Base-by-base conservation (phyloP, 805 yeast genomes). In the Wilhelminamyces savonicus region DNA sequence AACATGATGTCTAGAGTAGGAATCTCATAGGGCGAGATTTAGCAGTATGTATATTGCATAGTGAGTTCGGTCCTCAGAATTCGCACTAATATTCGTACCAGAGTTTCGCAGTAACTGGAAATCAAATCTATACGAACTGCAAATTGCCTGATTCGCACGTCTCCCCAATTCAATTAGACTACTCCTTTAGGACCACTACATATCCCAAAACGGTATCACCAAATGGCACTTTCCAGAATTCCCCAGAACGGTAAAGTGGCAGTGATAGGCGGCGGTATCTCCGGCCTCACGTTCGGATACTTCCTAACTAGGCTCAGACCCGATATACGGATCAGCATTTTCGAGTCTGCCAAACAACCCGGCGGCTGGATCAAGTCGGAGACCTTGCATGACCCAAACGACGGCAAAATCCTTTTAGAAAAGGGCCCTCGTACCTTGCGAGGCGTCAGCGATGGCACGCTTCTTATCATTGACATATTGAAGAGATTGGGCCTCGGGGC, bases 371-470 rank as follows among this genome's bases (percentile, higher is more conserved):
- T 90, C 47, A 56, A 69, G 24, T 69, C 86, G 1, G 61, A 71
- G 34, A 41, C 38, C 10, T 27, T 62, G 47, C 44, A 44, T 16
- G 61, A 48, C 9, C 19, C 19, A 8, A 43, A 36, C 13, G 44
- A 41, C 8, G 41, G 44, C 5, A 39, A 42, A 2, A 51, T 69
- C 0, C 35, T 66, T 3, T 52, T 85, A 18, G 97, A 92, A 45
- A 81, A 79, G 38, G 98, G 97, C 0, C 97, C 98, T 0, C 62
- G 97, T 28, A 92, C 97, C 0, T 59, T 92, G 25, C 62, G 96
- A 36, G 95, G 95, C 0, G 74, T 74, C 5, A 82, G 86, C 31
- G 77, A 77, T 23, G 97, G 97, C 0, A 75, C 87, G 0, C 57
- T 81, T 18, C 45, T 84, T 16, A 71, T 83, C 6, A 56, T 81